Percentiles rank a stretch among this genome's conserved stretches.
Conservation (phyloP, 768 basidiomycete genomes). For the Pisolithus albus region DNA sequence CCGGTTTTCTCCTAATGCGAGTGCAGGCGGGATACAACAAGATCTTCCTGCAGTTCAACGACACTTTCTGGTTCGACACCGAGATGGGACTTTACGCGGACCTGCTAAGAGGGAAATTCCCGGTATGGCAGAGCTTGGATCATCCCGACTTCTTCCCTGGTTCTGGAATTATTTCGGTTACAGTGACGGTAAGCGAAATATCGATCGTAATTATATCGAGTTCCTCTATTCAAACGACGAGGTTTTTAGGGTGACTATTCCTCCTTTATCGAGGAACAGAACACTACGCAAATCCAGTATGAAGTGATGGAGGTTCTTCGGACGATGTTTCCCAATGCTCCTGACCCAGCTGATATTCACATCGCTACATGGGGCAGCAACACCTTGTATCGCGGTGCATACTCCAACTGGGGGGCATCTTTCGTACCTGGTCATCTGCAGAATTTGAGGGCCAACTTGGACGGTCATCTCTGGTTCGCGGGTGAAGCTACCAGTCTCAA, state of each 20-base stretch:
- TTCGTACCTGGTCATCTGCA: conserved; percentile 48
- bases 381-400: conserved; percentile 40
- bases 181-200: conserved; percentile 33
- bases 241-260: conserved; percentile 51
- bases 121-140: conserved; percentile 64
- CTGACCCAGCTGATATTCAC: conserved; percentile 50
- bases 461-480: conserved; percentile 50
- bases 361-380: conserved; percentile 51
- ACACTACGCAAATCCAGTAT: conserved; percentile 37
- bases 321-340: conserved; percentile 55
- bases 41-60: conserved; percentile 57
- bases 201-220: background rate
- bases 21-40: conserved; percentile 53
- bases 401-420: conserved; percentile 65
- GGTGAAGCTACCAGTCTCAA: conserved; percentile 55
- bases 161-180: conserved; percentile 48
- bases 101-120: conserved; percentile 51
- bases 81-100: conserved; percentile 52
- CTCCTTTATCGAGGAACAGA: conserved; percentile 47
- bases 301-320: conserved; percentile 53
- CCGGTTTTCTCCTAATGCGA: background rate
- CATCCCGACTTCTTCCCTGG: conserved; percentile 51
- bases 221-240: background rate
- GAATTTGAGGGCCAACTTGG: conserved; percentile 51
- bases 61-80: conserved; percentile 54